phyloP scores from a whole-genome alignment of 1,139 yeast genomes.

The Scheffersomyces illinoinensis region DNA sequence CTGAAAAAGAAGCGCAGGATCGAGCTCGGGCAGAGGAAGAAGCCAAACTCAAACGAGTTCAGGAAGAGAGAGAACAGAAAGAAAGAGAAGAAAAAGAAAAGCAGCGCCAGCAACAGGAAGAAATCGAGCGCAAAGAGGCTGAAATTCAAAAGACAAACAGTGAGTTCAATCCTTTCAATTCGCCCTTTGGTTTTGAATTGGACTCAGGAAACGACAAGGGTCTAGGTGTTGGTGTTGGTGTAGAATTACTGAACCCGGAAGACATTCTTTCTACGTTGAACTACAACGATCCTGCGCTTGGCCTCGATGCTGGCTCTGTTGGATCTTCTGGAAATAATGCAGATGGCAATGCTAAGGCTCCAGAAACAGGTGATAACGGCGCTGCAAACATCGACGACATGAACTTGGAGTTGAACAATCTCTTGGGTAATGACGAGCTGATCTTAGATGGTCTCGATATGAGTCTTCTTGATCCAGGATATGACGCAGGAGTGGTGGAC shows the following conservation, averaged over 20 bases:
- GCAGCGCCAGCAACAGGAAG: slow-evolving; percentile 16
- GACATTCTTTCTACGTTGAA: slow-evolving; percentile 40
- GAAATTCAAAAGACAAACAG: slow-evolving; percentile 4
- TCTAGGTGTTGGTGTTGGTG: slow-evolving; percentile 13
- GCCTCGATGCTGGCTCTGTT: background rate
- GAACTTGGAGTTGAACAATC: slow-evolving; percentile 43
- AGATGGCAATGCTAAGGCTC: slow-evolving; percentile 6
- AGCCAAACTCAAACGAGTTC: slow-evolving; percentile 11
- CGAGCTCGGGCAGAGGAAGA: slow-evolving; percentile 11
- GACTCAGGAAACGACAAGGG: slow-evolving; percentile 9
- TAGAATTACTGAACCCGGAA: slow-evolving; percentile 37
- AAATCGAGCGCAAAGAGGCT: slow-evolving; percentile 7
- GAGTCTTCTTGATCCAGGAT: slow-evolving; percentile 41
- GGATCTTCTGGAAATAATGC: slow-evolving; percentile 5
- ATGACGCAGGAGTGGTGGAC: slow-evolving; percentile 20
- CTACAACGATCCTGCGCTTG: slow-evolving; percentile 17
- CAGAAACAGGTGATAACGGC: slow-evolving; percentile 7
- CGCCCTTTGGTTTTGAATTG: slow-evolving; percentile 28
- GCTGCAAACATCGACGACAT: slow-evolving; percentile 12
- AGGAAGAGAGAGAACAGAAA: slow-evolving; percentile 8
- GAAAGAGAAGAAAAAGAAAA: slow-evolving; percentile 9
- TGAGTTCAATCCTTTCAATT: slow-evolving; percentile 19
- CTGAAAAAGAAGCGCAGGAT: slow-evolving; percentile 9
- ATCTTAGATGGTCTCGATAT: slow-evolving; percentile 46
- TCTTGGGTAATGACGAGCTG: slow-evolving; percentile 46